Conservation (phyloP, 106 monocot species). For the Dendrobium huoshanense region DNA sequence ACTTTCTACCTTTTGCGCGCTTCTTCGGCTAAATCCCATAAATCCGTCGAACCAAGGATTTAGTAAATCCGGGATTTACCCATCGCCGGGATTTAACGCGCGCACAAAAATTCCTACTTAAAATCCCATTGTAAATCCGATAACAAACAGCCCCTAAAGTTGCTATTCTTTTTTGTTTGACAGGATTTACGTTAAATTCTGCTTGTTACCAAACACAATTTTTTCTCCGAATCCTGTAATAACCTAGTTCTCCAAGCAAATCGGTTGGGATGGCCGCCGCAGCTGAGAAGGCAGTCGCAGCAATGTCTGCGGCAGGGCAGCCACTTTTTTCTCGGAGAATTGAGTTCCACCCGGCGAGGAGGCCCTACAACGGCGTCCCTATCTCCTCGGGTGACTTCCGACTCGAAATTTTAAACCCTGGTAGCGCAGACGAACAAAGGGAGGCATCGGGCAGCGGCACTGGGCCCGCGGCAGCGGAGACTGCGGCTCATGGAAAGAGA, state of each 20-base stretch:
- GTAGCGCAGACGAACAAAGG: conserved; percentile 8
- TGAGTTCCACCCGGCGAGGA: conserved; percentile 57
- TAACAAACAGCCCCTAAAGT: too few relatives aligned
- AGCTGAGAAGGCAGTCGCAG: conserved; percentile 1
- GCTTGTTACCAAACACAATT: background rate
- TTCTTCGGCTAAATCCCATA: too few relatives aligned
- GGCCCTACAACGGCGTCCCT: conserved; percentile 21
- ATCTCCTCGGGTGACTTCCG: conserved; percentile 21
- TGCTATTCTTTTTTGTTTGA: too few relatives aligned
- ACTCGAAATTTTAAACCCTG: conserved; percentile 67
- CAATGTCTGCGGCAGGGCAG: conserved; percentile 16
- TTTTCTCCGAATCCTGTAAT: background rate
- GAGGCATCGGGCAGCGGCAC: background rate
- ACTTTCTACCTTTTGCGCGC: too few relatives aligned
- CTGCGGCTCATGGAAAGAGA: conserved; percentile 18
- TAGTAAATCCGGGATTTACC: too few relatives aligned
- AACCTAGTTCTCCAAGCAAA: background rate
- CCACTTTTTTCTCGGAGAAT: conserved; percentile 49
- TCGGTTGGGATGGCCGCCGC: conserved; percentile 10
- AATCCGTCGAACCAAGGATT: too few relatives aligned
- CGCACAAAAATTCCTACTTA: too few relatives aligned
- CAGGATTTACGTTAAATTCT: too few relatives aligned
- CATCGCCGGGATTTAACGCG: too few relatives aligned
- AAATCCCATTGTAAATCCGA: too few relatives aligned
- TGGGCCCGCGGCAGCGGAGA: background rate